Evolutionary conservation across 2,329 filamentous ascomycete species (phyloP).

Genomic region (Monosporascus sp.): DNA sequence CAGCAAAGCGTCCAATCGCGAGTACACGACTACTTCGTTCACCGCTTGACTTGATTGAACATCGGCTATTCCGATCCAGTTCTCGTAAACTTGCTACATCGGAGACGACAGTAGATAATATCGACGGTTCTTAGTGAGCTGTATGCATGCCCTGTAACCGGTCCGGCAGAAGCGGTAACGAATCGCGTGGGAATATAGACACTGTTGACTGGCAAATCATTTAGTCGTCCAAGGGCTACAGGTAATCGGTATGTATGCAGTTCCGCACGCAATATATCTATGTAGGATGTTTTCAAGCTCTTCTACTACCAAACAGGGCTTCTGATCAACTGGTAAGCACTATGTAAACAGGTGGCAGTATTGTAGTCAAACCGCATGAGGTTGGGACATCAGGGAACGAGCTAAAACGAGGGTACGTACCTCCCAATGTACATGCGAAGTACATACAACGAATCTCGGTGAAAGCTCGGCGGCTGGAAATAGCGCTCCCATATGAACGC

Average conservation of each 20-base stretch:
- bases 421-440: background rate
- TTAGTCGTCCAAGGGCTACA: too few species aligned
- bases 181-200: background rate
- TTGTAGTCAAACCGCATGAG: too few species aligned
- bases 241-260: too few species aligned
- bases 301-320: too few species aligned
- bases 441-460: background rate
- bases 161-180: background rate
- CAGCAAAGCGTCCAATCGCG: background rate
- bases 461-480: background rate
- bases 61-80: background rate
- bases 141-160: background rate
- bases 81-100: background rate
- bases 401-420: too few species aligned
- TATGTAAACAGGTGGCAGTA: too few species aligned
- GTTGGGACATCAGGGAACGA: too few species aligned
- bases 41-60: background rate
- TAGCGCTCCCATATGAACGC: background rate
- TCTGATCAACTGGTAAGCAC: too few species aligned
- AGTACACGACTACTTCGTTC: background rate
- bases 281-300: too few species aligned
- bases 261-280: too few species aligned
- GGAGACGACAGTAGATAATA: background rate
- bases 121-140: background rate
- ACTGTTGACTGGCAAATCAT: too few species aligned